phyloP scores from a whole-genome alignment of 2,329 filamentous ascomycete genomes.

The Acephala macrosclerotiorum region DNA sequence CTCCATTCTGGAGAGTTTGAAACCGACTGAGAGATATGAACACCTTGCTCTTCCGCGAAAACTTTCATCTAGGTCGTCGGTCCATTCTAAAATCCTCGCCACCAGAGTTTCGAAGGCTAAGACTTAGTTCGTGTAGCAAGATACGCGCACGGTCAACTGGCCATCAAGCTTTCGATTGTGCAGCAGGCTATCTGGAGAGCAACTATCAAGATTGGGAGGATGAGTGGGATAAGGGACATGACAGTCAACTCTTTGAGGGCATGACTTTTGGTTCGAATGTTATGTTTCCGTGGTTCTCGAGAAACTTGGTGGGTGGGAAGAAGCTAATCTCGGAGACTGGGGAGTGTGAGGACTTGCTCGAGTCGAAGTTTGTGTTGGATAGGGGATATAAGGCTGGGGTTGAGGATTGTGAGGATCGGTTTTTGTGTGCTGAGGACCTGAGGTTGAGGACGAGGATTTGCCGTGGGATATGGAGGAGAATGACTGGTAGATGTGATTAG shows the following conservation, averaged over 20 bases:
- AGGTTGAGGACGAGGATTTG: neutral
- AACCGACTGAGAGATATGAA: neutral
- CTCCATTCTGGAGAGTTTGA: too few species aligned
- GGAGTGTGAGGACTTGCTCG: neutral
- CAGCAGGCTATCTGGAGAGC: neutral
- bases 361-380: neutral
- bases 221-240: neutral
- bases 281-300: neutral
- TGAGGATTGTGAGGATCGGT: neutral
- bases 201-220: neutral
- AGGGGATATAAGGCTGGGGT: neutral
- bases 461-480: neutral
- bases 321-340: neutral
- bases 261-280: too few species aligned
- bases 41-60: constrained; percentile 19
- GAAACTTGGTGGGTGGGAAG: neutral
- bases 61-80: constrained; percentile 1
- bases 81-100: neutral
- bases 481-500: too few species aligned
- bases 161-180: neutral
- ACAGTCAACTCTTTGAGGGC: too few species aligned
- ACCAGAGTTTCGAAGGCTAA: neutral
- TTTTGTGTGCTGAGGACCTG: neutral
- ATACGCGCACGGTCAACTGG: neutral
- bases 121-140: neutral